Evolutionary conservation across 345 rosid genomes (phyloP).

Genomic region (Bruguiera parviflora): DNA sequence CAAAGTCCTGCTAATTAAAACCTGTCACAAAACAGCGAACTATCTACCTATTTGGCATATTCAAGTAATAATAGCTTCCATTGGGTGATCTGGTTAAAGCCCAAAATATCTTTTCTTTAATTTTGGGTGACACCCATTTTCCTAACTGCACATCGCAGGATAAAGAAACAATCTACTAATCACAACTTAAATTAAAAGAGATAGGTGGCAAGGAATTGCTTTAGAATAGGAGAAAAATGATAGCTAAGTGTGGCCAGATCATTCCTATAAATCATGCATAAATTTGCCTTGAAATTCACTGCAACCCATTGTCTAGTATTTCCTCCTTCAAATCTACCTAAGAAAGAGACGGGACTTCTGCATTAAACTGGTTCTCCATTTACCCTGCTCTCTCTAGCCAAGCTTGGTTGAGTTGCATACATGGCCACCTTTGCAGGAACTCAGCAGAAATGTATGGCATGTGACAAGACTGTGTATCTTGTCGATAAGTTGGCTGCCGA

Average conservation of each 20-base stretch:
- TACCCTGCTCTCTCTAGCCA: not conserved
- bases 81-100: too few species aligned
- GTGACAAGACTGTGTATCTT: constrained; percentile 58
- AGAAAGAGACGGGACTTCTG: not conserved
- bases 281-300: constrained; percentile 29
- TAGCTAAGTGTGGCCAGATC: constrained; percentile 8
- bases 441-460: constrained; percentile 55
- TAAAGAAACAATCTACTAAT: not conserved
- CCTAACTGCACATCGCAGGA: not conserved
- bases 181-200: too few species aligned
- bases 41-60: too few species aligned
- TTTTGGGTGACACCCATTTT: not conserved
- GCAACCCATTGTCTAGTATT: not conserved
- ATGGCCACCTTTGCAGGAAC: constrained; percentile 48
- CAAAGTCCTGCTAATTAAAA: too few species aligned
- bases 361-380: not conserved
- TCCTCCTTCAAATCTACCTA: not conserved
- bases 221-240: constrained; percentile 30
- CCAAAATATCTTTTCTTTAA: too few species aligned
- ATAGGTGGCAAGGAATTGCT: constrained; percentile 25
- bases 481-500: constrained; percentile 55
- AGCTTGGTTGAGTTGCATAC: not conserved
- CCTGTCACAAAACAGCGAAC: too few species aligned
- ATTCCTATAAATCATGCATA: constrained; percentile 19
- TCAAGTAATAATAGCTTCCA: too few species aligned